A percentile compares a stretch with the other conserved stretches of the same genome.
phyloP scores from a whole-genome alignment of 768 basidiomycete genomes.

The Psilocybe sp. region DNA sequence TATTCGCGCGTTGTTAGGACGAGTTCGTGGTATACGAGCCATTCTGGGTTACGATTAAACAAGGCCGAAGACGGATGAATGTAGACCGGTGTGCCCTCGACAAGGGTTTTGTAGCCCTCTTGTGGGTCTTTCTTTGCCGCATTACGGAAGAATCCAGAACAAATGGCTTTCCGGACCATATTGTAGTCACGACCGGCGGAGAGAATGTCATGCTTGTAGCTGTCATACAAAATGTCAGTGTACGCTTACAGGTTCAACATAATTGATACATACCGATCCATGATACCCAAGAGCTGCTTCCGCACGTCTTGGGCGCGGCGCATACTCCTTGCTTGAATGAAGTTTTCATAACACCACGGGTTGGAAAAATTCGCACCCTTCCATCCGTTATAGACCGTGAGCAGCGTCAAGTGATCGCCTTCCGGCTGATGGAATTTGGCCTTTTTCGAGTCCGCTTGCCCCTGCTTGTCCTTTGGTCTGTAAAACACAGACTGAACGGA shows the following conservation, averaged over 20 bases:
- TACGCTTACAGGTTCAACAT: background rate
- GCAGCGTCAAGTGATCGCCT: slow-evolving; percentile 88
- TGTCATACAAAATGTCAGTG: slow-evolving; percentile 25
- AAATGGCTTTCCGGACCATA: slow-evolving; percentile 90
- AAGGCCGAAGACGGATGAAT: slow-evolving; percentile 96
- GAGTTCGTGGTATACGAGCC: slow-evolving; percentile 94
- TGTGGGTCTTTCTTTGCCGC: slow-evolving; percentile 98
- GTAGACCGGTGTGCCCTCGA: slow-evolving; percentile 98
- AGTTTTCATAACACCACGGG: slow-evolving; percentile 99
- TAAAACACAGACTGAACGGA: slow-evolving; percentile 97
- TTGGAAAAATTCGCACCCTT: slow-evolving; percentile 94
- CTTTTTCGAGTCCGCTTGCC: slow-evolving; percentile 98
- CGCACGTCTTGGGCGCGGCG: slow-evolving; percentile 95
- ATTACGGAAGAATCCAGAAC: slow-evolving; percentile 96
- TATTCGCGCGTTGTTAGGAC: slow-evolving; percentile 96
- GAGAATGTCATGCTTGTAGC: slow-evolving; percentile 95
- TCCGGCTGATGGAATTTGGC: slow-evolving; percentile 99
- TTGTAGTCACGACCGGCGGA: slow-evolving; percentile 94
- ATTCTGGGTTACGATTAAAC: slow-evolving; percentile 96
- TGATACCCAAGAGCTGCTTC: slow-evolving; percentile 96
- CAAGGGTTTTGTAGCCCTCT: slow-evolving; percentile 97
- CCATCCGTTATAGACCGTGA: slow-evolving; percentile 99
- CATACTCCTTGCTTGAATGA: slow-evolving; percentile 97
- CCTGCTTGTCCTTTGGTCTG: slow-evolving; percentile 99
- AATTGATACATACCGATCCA: slow-evolving; percentile 76